Conservation (phyloP, 2,329 filamentous ascomycete genomes). For the Magnaporthiopsis rhizophila region DNA sequence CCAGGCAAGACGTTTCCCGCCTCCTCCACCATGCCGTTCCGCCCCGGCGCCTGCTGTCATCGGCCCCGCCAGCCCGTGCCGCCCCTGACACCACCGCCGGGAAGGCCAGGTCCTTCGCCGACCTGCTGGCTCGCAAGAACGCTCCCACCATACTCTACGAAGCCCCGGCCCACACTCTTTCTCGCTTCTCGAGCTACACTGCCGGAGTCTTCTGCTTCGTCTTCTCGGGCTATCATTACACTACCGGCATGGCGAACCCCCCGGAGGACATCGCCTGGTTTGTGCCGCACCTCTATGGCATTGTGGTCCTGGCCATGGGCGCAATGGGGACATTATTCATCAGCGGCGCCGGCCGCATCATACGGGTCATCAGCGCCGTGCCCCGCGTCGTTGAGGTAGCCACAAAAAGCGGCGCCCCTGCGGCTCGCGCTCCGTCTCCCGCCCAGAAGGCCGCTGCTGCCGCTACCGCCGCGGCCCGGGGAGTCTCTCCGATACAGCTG, state of each 20-base stretch:
- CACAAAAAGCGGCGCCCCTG: conserved; percentile 9
- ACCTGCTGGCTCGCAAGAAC: conserved; percentile 47
- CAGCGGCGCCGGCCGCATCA: conserved; percentile 46
- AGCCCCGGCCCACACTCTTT: conserved; percentile 55
- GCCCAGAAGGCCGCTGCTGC: conserved; percentile 12
- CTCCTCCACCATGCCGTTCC: conserved; percentile 22
- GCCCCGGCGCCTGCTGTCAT: conserved; percentile 24
- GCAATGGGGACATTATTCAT: conserved; percentile 53
- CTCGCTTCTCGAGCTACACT: conserved; percentile 51
- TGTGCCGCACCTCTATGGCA: conserved; percentile 49
- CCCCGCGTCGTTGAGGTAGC: conserved; percentile 21
- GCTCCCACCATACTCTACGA: conserved; percentile 55
- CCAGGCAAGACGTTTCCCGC: background rate
- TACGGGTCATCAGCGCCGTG: conserved; percentile 50
- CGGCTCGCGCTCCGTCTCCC: conserved; percentile 9
- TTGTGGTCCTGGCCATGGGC: conserved; percentile 51
- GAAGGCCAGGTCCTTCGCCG: conserved; percentile 38
- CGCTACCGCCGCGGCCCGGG: conserved; percentile 11
- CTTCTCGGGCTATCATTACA: conserved; percentile 26
- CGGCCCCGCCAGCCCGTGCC: conserved; percentile 25
- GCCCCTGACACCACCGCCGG: conserved; percentile 33
- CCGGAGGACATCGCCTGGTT: conserved; percentile 45
- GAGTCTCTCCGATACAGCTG: conserved; percentile 32
- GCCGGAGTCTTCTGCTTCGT: conserved; percentile 45
- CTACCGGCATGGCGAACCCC: conserved; percentile 32